Base-by-base conservation (phyloP, 139 green algal species). In the Dunaliella sp. region DNA sequence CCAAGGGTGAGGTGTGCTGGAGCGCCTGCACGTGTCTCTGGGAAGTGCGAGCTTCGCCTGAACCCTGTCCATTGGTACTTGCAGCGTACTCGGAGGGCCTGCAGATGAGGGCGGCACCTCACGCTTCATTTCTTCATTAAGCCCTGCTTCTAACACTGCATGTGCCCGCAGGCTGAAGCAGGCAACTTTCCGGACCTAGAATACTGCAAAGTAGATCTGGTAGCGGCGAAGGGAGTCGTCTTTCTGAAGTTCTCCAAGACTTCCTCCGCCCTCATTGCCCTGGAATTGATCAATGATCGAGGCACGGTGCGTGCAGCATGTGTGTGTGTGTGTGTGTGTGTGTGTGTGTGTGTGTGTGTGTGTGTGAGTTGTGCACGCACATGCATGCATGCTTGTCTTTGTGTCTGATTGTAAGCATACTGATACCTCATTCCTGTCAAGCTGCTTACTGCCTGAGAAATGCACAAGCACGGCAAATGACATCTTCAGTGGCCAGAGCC, bases 171-270 rank as follows among this genome's bases (percentile, higher is more conserved):
- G 94, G 94, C 93, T 1, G 88, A 95, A 33, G 90, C 97, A 89
- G 38, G 65, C 3, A 87, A 87, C 3, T 96, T 93, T 83, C 72
- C 80, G 2, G 95, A 95, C 21, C 87, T 98, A 72, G 93, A 98
- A 88, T 98, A 98, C 88, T 97, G 94, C 94, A 98, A 98, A 88
- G 97, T 94, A 1, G 96, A 98, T 87, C 88, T 98, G 1, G 95
- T 98, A 30, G 92, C 93, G 26, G 85, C 86, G 80, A 98, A 98
- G 86, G 96, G 96, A 37, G 94, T 98, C 7, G 94, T 97, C 1
- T 98, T 97, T 89, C 93, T 91, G 87, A 98, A 98, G 92, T 98
- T 96, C 80, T 76, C 85, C 1, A 95, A 93, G 58, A 92, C 94
- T 0, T 97, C 94, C 3, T 93, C 92, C 16, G 96, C 96, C 2